phyloP scores from a whole-genome alignment of 2,329 filamentous ascomycete genomes.

The Fusarium sp. region DNA sequence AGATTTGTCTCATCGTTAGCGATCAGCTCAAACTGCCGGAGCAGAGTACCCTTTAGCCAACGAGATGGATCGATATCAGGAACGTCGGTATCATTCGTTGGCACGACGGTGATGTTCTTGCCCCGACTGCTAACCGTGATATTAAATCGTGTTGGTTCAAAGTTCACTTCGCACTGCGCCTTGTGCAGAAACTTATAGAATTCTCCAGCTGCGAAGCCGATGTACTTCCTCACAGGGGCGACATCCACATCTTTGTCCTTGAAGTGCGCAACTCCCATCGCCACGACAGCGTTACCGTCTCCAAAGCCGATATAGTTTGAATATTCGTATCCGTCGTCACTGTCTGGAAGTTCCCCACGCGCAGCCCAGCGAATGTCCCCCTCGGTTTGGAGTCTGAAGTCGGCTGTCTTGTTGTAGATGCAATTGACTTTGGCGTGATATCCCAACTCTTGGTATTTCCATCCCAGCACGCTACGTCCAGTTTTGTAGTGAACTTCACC shows the following conservation, averaged over 20 bases:
- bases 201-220: conserved; percentile 6
- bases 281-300: conserved; percentile 9
- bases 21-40: conserved; percentile 54
- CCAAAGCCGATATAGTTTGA: conserved; percentile 19
- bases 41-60: conserved; percentile 32
- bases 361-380: neutral
- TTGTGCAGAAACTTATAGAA: conserved; percentile 17
- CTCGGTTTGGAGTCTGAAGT: conserved; percentile 40
- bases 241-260: neutral
- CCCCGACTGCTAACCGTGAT: conserved; percentile 5
- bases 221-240: conserved; percentile 11
- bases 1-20: conserved; percentile 55
- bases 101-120: conserved; percentile 27
- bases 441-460: conserved; percentile 53
- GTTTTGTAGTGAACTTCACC: conserved; percentile 11
- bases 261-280: conserved; percentile 28
- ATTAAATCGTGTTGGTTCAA: conserved; percentile 23
- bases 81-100: conserved; percentile 9
- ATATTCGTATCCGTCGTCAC: conserved; percentile 8
- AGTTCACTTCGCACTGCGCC: conserved; percentile 16
- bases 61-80: conserved; percentile 18
- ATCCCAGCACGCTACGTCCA: conserved; percentile 36
- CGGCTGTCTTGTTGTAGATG: conserved; percentile 54
- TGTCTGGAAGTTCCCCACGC: conserved; percentile 20
- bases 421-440: conserved; percentile 52